A percentile compares a stretch with the other conserved stretches of the same genome.
Evolutionary conservation across 1,284 basidiomycete species (phyloP).

Genomic region (Pascua guehoae): DNA sequence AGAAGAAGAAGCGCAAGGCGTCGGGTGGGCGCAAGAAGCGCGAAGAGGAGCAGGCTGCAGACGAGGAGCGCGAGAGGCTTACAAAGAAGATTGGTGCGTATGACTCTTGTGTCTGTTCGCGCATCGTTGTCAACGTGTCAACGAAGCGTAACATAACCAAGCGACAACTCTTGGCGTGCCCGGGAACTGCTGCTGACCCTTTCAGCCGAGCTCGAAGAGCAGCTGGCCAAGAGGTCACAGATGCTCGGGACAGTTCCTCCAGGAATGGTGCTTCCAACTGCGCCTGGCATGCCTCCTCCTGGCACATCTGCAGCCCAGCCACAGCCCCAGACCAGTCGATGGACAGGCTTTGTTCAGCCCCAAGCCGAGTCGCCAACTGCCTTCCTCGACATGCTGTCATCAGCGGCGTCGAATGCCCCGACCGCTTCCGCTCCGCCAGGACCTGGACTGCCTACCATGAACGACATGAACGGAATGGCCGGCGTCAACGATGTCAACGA

Average conservation of each 20-base stretch:
- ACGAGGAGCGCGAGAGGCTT: conserved; percentile 34
- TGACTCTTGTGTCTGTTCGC: background rate
- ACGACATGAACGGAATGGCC: conserved; percentile 1
- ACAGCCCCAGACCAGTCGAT: background rate
- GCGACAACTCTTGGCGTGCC: background rate
- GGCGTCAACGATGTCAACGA: too few relatives aligned
- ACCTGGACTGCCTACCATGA: background rate
- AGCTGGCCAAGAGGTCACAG: conserved; percentile 3
- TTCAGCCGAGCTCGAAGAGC: conserved; percentile 21
- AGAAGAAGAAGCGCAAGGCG: conserved; percentile 39
- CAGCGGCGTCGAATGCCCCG: conserved; percentile 23
- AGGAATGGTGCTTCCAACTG: too few relatives aligned
- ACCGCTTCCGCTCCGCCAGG: background rate
- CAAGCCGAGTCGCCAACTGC: conserved; percentile 31
- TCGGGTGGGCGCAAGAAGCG: conserved; percentile 23
- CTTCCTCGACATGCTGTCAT: conserved; percentile 43
- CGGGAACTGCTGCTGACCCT: background rate
- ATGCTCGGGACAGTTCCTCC: too few relatives aligned
- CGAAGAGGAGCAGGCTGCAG: conserved; percentile 20
- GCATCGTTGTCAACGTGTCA: too few relatives aligned
- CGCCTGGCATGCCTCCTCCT: too few relatives aligned
- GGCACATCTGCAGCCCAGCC: conserved; percentile 2
- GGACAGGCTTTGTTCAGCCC: background rate
- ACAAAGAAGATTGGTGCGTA: conserved; percentile 38
- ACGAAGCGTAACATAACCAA: too few relatives aligned